A percentile compares a stretch with the other conserved stretches of the same genome.
Evolutionary conservation across 2,329 filamentous ascomycete genomes (phyloP).

Genomic region (Helminthosporium solani): DNA sequence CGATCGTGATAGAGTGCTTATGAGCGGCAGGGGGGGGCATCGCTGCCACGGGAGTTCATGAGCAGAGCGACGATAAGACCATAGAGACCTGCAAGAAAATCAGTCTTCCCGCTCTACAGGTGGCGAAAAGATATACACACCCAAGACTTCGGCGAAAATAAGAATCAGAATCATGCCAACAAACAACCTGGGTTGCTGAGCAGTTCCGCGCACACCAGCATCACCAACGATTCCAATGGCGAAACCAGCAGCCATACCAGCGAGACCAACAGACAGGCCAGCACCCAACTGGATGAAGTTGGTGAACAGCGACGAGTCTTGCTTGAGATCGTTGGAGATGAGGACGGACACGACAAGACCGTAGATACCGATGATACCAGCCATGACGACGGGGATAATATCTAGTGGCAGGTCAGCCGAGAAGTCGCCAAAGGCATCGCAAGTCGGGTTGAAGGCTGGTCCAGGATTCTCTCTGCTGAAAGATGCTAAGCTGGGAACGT

Average conservation of each 20-base stretch:
- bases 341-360: conserved; percentile 56
- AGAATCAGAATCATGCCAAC: conserved; percentile 99
- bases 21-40: conserved; percentile 18
- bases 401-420: conserved; percentile 55
- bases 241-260: conserved; percentile 91
- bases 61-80: conserved; percentile 97
- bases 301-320: conserved; percentile 50
- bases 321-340: conserved; percentile 55
- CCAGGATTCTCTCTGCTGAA: too few relatives aligned
- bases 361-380: conserved; percentile 99
- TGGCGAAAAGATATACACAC: conserved; percentile 54
- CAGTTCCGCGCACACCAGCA: conserved; percentile 82
- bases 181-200: conserved; percentile 82
- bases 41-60: conserved; percentile 78
- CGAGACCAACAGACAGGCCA: conserved; percentile 66
- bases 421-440: not conserved
- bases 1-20: conserved; percentile 16
- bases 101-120: conserved; percentile 1
- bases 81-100: conserved; percentile 74
- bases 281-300: conserved; percentile 57
- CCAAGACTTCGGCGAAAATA: conserved; percentile 99
- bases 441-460: not conserved
- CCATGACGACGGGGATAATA: conserved; percentile 99
- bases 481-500: conserved; percentile 47
- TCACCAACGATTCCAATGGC: conserved; percentile 65